Evolutionary conservation across 352 stramenopile species (phyloP), one percentile per base, ranked within the genome.

Genomic region (Globisporangium perplexum): DNA sequence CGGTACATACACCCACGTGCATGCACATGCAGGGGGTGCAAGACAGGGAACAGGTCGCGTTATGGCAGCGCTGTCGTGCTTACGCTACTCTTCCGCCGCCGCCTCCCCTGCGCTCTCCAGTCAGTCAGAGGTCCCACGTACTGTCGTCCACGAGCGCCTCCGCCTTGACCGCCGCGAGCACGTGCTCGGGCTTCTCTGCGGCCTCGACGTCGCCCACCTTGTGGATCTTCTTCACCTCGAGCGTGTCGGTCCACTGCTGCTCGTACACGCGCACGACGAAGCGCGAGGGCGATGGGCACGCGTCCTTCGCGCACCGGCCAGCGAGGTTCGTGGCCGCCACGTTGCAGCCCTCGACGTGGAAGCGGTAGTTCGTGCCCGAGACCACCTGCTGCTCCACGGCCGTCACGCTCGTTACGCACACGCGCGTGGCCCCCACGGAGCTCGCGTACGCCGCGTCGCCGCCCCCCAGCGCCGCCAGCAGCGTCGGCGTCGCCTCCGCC

Each of bases 301-400:
- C 57, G 18, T 50, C 30, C 10, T 45, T 44, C 6, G 48, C 59
- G 59, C 80, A 91, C 48, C 61, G 59, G 38, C 77, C 77, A 26
- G 76, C 74, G 57, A 65, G 68, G 45, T 60, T 57, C 36, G 55
- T 51, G 8, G 44, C 55, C 24, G 30, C 48, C 22, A 81, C 74
- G 22, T 42, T 24, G 58, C 83, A 93, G 33, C 80, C 83, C 30
- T 67, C 51, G 39, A 91, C 68, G 58, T 76, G 59, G 60, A 90
- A 90, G 55, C 66, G 62, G 63, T 89, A 93, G 64, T 90, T 90
- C 57, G 65, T 90, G 30, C 83, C 83, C 1, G 80, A 60, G 45
- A 93, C 83, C 44, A 89, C 76, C 50, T 93, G 59, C 35, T 59
- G 46, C 45, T 63, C 50, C 28, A 54, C 30, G 10, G 36, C 55